Base-by-base conservation (phyloP, 2,329 filamentous ascomycete genomes). In the Scopulariopsis brevicaulis region DNA sequence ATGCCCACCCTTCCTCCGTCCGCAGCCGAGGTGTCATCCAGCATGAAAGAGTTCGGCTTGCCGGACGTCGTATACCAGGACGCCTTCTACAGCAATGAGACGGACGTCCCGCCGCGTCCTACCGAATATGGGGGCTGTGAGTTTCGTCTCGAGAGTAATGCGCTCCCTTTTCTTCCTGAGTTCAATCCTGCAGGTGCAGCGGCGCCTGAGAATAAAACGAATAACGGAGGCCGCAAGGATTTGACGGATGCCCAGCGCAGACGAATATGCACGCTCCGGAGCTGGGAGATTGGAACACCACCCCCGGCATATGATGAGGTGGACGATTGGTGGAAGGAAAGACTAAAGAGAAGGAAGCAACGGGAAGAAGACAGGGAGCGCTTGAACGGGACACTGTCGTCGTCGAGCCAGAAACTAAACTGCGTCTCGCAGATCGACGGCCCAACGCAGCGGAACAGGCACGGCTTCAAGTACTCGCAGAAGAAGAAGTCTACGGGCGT, bases 71-170 rank as follows among this genome's bases (percentile, higher is more conserved):
- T 96, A 54, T 95, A 96, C 62, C 89, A 91, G 69, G 85, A 91
- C 66, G 86, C 92, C 0, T 92, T 86, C 65, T 97, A 96, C 67
- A 89, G 91, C 64, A 79, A 89, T 32, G 90, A 95, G 61, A 79
- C 77, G 55, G 94, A 97, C 70, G 87, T 96, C 0, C 91, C 92
- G 14, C 79, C 86, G 46, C 81, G 86, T 57, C 71, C 79, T 35
- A 80, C 90, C 57, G 90, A 96, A 70, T 97, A 96, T 71, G 93
- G 89, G 7, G 93, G 93, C 3, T 84, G 85, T 63, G 89, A 95
- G 64, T 96, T 95, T 67, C 86, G 83, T 59, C 73, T 96, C 7
- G 81, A 84, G 65, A 87, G 91, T 60, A 84, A 80, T 57, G 89
- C 87, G 1, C 67, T 95, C 8, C 89, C 89, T 0, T 96, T 85